Percentiles rank a stretch among this genome's conserved stretches.
Evolutionary conservation across 139 green algal genomes (phyloP).

Genomic region (Coelastrella sp.): DNA sequence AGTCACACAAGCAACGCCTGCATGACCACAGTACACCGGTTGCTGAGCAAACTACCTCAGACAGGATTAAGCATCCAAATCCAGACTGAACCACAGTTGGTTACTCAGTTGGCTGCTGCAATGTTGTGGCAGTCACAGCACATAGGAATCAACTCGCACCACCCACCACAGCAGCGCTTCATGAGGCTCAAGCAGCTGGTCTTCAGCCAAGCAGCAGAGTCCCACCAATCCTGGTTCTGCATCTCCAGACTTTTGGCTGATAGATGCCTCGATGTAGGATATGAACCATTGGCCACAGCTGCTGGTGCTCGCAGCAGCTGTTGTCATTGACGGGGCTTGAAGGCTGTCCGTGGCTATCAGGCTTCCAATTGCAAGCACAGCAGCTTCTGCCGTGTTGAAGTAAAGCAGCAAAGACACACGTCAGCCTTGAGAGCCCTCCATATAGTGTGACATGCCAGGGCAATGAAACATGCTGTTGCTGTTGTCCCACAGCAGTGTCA

Average conservation of each 20-base stretch:
- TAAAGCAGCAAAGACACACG: background rate
- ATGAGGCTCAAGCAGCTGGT: conserved; percentile 3
- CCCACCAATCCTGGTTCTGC: background rate
- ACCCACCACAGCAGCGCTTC: conserved; percentile 35
- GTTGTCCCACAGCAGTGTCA: too few relatives aligned
- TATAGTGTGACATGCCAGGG: background rate
- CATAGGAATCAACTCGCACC: too few relatives aligned
- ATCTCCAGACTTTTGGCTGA: background rate
- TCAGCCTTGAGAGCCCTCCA: background rate
- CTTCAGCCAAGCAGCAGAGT: background rate
- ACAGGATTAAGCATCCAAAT: too few relatives aligned
- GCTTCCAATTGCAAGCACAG: conserved; percentile 3
- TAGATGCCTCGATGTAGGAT: conserved; percentile 19
- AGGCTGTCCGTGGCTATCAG: conserved; percentile 30
- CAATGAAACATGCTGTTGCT: too few relatives aligned
- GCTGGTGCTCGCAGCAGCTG: background rate
- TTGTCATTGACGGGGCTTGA: background rate
- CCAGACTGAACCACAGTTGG: too few relatives aligned
- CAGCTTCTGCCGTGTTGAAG: conserved; percentile 28
- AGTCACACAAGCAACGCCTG: conserved; percentile 41
- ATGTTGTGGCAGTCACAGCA: too few relatives aligned
- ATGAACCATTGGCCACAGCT: background rate
- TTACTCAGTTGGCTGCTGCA: too few relatives aligned
- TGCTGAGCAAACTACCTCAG: too few relatives aligned
- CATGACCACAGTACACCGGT: background rate